Conservation (phyloP, 192 early-diverging fungal species). For the Backusella macrospora region DNA sequence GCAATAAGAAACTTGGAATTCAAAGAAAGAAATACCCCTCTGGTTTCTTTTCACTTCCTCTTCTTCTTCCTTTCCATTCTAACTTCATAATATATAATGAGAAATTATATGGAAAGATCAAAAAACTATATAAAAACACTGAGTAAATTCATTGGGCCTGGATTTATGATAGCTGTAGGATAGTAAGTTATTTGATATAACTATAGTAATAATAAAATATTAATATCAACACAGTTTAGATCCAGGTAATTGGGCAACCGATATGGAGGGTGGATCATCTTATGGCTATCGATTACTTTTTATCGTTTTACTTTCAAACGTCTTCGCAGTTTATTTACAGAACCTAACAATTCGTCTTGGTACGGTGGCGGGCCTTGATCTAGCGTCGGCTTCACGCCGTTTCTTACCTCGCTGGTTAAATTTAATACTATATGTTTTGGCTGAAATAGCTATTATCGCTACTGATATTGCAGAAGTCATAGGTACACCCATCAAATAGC, state of each 20-base stretch:
- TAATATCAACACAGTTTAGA: slow-evolving; percentile 48
- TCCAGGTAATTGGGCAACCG: slow-evolving; percentile 89
- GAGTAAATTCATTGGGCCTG: slow-evolving; percentile 34
- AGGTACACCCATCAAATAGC: neutral
- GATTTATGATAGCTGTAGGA: slow-evolving; percentile 40
- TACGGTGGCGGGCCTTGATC: slow-evolving; percentile 70
- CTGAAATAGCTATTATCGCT: slow-evolving; percentile 79
- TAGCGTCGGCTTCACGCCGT: slow-evolving; percentile 69
- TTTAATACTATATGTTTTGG: slow-evolving; percentile 67
- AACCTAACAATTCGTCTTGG: slow-evolving; percentile 78
- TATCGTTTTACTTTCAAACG: slow-evolving; percentile 73
- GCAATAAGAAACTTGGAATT: neutral
- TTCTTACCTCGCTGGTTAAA: slow-evolving; percentile 63
- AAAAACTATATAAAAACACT: slow-evolving; percentile 13
- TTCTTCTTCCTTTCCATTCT: neutral
- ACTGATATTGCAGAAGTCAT: slow-evolving; percentile 86
- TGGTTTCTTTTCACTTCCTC: neutral
- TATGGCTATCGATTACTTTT: slow-evolving; percentile 77
- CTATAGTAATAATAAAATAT: neutral
- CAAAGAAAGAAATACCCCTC: slow-evolving; percentile 9
- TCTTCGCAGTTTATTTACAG: slow-evolving; percentile 78
- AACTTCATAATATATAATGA: neutral
- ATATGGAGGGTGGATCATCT: slow-evolving; percentile 73
- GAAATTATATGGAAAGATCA: neutral
- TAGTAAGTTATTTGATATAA: slow-evolving; percentile 22